A percentile compares a stretch with the other conserved stretches of the same genome.
Evolutionary conservation across 495 filamentous ascomycete species (phyloP).

Genomic region (Pyrenula aspistea): DNA sequence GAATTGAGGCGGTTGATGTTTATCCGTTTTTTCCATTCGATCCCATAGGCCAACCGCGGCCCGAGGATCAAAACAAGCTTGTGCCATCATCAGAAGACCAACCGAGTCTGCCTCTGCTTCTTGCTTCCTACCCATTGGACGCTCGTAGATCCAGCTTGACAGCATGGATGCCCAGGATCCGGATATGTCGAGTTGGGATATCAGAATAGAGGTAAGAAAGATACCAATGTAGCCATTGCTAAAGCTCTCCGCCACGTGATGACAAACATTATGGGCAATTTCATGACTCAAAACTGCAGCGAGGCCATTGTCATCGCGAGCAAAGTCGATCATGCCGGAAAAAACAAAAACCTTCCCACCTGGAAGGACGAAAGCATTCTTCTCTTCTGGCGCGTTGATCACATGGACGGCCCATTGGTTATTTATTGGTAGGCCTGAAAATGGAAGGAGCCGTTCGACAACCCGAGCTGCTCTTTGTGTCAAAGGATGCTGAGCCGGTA

Average conservation of each 20-base stretch:
- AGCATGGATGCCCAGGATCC: slow-evolving; percentile 24
- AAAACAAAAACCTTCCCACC: slow-evolving; percentile 93
- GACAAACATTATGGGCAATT: slow-evolving; percentile 84
- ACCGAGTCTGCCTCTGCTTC: slow-evolving; percentile 80
- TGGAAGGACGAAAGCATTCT: slow-evolving; percentile 85
- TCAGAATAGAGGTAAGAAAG: slow-evolving; percentile 36
- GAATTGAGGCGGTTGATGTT: slow-evolving; percentile 55
- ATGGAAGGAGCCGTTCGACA: slow-evolving; percentile 58
- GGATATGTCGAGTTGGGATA: slow-evolving; percentile 29
- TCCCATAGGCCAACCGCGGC: slow-evolving; percentile 66
- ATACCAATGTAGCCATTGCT: slow-evolving; percentile 32
- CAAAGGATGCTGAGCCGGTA: slow-evolving; percentile 38
- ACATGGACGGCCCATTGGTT: slow-evolving; percentile 72
- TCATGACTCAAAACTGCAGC: slow-evolving; percentile 85
- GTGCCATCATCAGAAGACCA: slow-evolving; percentile 55
- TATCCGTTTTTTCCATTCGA: slow-evolving; percentile 56
- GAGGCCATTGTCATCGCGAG: slow-evolving; percentile 58
- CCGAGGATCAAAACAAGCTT: slow-evolving; percentile 59
- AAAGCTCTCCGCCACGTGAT: slow-evolving; percentile 67
- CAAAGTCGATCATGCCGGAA: slow-evolving; percentile 66
- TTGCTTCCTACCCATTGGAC: slow-evolving; percentile 60
- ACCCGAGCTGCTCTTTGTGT: slow-evolving; percentile 51
- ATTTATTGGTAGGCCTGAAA: slow-evolving; percentile 45
- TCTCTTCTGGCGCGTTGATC: slow-evolving; percentile 50
- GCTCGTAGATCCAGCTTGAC: slow-evolving; percentile 50